Conservation (phyloP, 1,139 yeast species). For the Hansenula lynferdii region DNA sequence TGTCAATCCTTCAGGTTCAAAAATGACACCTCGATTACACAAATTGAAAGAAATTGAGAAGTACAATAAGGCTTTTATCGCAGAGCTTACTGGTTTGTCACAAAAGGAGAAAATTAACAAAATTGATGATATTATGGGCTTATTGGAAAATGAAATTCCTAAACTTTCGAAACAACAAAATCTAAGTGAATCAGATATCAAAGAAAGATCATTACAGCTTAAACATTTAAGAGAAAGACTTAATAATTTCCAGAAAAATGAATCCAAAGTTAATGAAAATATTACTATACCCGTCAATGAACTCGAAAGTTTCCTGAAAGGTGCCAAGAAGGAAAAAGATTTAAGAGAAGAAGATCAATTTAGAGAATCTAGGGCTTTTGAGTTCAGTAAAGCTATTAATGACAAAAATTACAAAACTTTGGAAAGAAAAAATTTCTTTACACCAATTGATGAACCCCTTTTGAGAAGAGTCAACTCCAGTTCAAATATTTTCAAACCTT, state of each 20-base stretch:
- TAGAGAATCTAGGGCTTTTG: slow-evolving; percentile 48
- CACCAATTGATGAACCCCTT: slow-evolving; percentile 31
- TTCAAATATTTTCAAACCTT: slow-evolving; percentile 5
- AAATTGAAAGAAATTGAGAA: background rate
- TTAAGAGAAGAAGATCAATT: slow-evolving; percentile 39
- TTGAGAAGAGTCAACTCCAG: slow-evolving; percentile 3
- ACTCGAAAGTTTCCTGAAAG: slow-evolving; percentile 36
- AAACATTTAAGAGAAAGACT: slow-evolving; percentile 4
- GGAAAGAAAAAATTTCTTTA: slow-evolving; percentile 44
- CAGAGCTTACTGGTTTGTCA: background rate
- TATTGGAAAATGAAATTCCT: slow-evolving; percentile 1
- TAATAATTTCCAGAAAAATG: slow-evolving; percentile 5
- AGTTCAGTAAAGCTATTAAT: slow-evolving; percentile 40
- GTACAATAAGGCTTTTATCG: background rate
- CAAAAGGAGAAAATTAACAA: background rate
- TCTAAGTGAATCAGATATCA: slow-evolving; percentile 1
- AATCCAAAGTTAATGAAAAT: background rate
- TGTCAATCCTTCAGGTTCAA: background rate
- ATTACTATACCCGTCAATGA: slow-evolving; percentile 8
- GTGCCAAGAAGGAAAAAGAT: slow-evolving; percentile 37
- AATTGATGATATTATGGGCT: slow-evolving; percentile 1
- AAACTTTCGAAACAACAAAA: background rate
- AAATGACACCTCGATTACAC: background rate
- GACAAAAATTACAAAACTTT: slow-evolving; percentile 35
- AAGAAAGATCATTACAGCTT: background rate